These are phyloP conservation scores for Cytospora piceae DNA, from an alignment of 2,329 filamentous ascomycete species.

Conservation along the genomic window DNA sequence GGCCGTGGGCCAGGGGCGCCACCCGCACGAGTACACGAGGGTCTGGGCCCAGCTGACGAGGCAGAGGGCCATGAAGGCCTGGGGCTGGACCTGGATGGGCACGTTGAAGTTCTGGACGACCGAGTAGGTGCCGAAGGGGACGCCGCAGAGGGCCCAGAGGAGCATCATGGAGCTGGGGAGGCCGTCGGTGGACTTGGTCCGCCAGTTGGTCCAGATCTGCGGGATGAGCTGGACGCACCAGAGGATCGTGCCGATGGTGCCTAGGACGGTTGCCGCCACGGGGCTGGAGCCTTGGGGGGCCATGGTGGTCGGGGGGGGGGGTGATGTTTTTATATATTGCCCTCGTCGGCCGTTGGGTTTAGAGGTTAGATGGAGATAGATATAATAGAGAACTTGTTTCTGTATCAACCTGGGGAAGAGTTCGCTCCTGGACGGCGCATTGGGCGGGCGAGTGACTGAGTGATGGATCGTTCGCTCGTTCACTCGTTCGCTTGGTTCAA, in stretches of 20 bases:
- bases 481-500: not conserved
- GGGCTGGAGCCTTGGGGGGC: slow-evolving; percentile 27
- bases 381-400: not conserved
- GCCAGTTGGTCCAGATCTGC: slow-evolving; percentile 65
- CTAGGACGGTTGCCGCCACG: slow-evolving; percentile 28
- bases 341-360: too few relatives aligned
- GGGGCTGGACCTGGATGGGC: slow-evolving; percentile 49
- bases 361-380: too few relatives aligned
- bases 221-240: slow-evolving; percentile 47
- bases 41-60: slow-evolving; percentile 46
- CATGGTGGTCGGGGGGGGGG: slow-evolving; percentile 7
- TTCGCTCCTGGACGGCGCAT: not conserved
- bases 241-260: slow-evolving; percentile 41
- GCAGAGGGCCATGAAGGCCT: slow-evolving; percentile 45
- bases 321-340: not conserved
- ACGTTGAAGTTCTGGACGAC: slow-evolving; percentile 48
- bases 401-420: too few relatives aligned
- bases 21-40: slow-evolving; percentile 47
- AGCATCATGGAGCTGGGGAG: slow-evolving; percentile 65
- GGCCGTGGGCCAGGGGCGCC: slow-evolving; percentile 51
- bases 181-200: slow-evolving; percentile 63
- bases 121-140: slow-evolving; percentile 47
- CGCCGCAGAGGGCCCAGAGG: slow-evolving; percentile 61
- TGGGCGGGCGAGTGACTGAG: not conserved
- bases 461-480: not conserved